A percentile compares a stretch with the other conserved stretches of the same genome.
Conservation (phyloP, 176 grass and related monocot species). For the Urochloa ruziziensis region DNA sequence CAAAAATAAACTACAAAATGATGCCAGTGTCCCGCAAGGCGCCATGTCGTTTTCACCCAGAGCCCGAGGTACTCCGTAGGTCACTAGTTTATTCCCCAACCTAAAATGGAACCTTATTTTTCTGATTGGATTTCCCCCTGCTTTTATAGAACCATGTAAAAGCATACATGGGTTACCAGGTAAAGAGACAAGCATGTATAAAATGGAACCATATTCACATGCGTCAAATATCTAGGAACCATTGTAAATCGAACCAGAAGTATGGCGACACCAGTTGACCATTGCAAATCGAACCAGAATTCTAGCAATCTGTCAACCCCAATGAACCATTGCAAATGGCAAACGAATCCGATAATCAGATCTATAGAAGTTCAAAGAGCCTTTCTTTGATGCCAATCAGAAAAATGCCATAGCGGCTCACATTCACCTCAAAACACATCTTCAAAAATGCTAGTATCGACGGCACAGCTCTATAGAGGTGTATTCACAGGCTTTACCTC, state of each 20-base stretch:
- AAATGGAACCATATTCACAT: not conserved
- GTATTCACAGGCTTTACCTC: constrained; percentile 46
- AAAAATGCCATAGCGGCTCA: not conserved
- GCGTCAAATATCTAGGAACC: not conserved
- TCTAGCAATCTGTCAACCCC: not conserved
- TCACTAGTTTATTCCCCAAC: not conserved
- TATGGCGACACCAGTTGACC: not conserved
- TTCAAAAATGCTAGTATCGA: constrained; percentile 32
- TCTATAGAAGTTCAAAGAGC: not conserved
- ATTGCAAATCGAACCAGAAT: not conserved
- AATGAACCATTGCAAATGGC: not conserved
- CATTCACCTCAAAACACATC: constrained; percentile 16
- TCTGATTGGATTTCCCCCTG: no score
- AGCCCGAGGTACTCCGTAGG: no score
- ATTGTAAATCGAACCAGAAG: not conserved
- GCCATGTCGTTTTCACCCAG: not conserved
- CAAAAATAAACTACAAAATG: not conserved
- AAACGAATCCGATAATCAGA: not conserved
- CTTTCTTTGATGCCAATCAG: not conserved
- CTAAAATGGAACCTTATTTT: no score
- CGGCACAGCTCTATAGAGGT: constrained; percentile 30
- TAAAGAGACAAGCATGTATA: no score
- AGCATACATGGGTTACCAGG: no score
- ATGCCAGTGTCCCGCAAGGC: not conserved
- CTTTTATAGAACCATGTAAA: no score